These are phyloP conservation scores for Phytophthora sojae DNA, from an alignment of 352 stramenopile species.

Conservation along the genomic window DNA sequence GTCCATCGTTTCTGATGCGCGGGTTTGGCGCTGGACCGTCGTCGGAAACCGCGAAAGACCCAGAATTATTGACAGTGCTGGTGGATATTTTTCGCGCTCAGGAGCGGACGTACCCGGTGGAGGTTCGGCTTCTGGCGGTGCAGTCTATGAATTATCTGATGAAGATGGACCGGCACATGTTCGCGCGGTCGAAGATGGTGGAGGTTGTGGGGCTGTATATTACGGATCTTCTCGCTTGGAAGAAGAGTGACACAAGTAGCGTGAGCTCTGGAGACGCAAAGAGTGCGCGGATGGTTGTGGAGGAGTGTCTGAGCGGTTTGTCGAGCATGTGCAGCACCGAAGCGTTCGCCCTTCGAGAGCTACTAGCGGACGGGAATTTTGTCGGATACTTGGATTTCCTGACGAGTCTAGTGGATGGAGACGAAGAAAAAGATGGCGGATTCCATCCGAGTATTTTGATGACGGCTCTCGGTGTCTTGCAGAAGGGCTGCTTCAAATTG, in stretches of 20 bases:
- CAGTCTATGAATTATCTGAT: constrained; percentile 90
- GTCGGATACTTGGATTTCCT: constrained; percentile 70
- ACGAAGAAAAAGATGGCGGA: constrained; percentile 34
- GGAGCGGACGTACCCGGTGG: constrained; percentile 41
- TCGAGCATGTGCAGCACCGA: constrained; percentile 70
- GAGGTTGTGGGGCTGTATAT: constrained; percentile 70
- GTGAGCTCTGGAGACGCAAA: constrained; percentile 22
- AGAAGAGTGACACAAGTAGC: constrained; percentile 7
- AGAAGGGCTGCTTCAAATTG: constrained; percentile 78
- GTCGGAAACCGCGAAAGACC: constrained; percentile 60
- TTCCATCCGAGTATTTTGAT: constrained; percentile 76
- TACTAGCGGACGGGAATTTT: constrained; percentile 51
- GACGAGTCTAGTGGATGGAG: constrained; percentile 36
- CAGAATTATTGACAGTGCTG: constrained; percentile 63
- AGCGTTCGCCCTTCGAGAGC: constrained; percentile 56
- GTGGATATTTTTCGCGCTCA: constrained; percentile 58
- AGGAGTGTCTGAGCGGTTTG: constrained; percentile 83
- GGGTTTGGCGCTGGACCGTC: constrained; percentile 49
- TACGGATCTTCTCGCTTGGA: constrained; percentile 52
- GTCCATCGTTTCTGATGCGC: constrained; percentile 62
- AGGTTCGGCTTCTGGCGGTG: constrained; percentile 68
- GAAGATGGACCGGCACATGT: constrained; percentile 81
- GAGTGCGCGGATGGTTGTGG: constrained; percentile 73
- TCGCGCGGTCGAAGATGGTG: constrained; percentile 53
- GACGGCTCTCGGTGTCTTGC: constrained; percentile 69